Percentiles rank a stretch among this genome's conserved stretches.
Conservation (phyloP, 2,329 filamentous ascomycete species). For the Phyllosticta citribraziliensis region DNA sequence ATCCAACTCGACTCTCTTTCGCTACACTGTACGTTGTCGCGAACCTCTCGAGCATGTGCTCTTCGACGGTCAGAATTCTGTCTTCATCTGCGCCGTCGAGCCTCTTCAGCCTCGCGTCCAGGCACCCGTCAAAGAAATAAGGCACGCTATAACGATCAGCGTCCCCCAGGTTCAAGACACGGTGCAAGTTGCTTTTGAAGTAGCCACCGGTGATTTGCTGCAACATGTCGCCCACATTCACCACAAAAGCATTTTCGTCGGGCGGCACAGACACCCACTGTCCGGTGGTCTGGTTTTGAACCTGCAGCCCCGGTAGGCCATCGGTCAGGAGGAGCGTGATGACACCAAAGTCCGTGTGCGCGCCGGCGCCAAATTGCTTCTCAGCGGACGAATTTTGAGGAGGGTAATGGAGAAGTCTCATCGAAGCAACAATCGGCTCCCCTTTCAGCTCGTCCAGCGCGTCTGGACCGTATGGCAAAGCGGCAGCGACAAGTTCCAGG, state of each 20-base stretch:
- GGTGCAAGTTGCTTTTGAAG: constrained; percentile 46
- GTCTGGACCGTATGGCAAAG: not conserved
- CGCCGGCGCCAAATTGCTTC: constrained; percentile 27
- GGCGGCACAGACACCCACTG: constrained; percentile 33
- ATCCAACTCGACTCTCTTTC: not conserved
- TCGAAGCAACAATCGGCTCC: constrained; percentile 3
- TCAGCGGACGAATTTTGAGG: constrained; percentile 5
- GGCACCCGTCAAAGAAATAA: constrained; percentile 47
- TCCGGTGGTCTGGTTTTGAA: constrained; percentile 35
- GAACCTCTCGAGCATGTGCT: constrained; percentile 18
- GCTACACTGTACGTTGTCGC: constrained; percentile 2
- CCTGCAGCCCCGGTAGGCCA: constrained; percentile 40
- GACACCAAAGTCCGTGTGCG: constrained; percentile 48
- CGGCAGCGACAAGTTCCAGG: not conserved
- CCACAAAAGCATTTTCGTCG: constrained; percentile 24
- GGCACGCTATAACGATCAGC: constrained; percentile 47
- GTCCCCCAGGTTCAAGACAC: constrained; percentile 44
- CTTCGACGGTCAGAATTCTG: constrained; percentile 16
- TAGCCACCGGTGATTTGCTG: constrained; percentile 40
- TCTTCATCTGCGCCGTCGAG: constrained; percentile 12
- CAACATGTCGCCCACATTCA: constrained; percentile 32
- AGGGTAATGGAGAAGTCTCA: constrained; percentile 16
- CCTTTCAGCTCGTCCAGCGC: not conserved
- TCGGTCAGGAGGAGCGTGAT: constrained; percentile 48
- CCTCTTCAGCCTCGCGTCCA: constrained; percentile 25